Evolutionary conservation across 2,329 filamentous ascomycete species (phyloP).

Genomic region (Penicillium griseofulvum): DNA sequence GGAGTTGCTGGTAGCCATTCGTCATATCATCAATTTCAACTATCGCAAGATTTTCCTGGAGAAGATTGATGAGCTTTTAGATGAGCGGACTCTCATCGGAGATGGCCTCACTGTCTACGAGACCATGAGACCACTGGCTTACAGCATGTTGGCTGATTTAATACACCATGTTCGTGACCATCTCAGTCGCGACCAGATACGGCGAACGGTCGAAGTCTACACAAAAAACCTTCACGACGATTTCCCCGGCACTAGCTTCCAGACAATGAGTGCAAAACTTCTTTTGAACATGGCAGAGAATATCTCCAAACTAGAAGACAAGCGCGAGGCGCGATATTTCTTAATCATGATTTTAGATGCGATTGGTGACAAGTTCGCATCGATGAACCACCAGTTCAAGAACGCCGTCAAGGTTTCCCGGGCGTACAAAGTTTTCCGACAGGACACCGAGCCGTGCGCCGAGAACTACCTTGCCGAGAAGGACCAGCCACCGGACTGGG

Average conservation of each 20-base stretch:
- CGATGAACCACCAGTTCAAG: constrained; percentile 94
- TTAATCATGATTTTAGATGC: constrained; percentile 96
- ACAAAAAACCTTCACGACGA: constrained; percentile 93
- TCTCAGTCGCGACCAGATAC: constrained; percentile 85
- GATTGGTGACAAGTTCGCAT: constrained; percentile 95
- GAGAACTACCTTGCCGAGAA: constrained; percentile 85
- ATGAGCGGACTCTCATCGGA: constrained; percentile 90
- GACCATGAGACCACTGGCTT: constrained; percentile 90
- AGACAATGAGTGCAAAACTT: constrained; percentile 98
- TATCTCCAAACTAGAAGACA: constrained; percentile 90
- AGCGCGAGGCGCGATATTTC: constrained; percentile 90
- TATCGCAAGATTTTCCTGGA: constrained; percentile 91
- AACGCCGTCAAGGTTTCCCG: constrained; percentile 95
- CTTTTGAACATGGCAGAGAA: constrained; percentile 97
- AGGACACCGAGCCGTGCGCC: constrained; percentile 62
- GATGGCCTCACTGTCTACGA: constrained; percentile 96
- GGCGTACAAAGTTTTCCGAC: constrained; percentile 72
- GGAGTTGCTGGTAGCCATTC: constrained; percentile 90
- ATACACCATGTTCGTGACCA: constrained; percentile 95
- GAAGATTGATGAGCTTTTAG: constrained; percentile 91
- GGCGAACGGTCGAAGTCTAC: constrained; percentile 94
- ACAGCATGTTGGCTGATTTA: constrained; percentile 96
- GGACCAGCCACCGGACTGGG: constrained; percentile 83
- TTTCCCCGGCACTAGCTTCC: constrained; percentile 96
- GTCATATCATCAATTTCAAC: constrained; percentile 99